Evolutionary conservation across 768 basidiomycete species (phyloP), one percentile per base, ranked within the genome.

Genomic region (Kwoniella dejecticola): DNA sequence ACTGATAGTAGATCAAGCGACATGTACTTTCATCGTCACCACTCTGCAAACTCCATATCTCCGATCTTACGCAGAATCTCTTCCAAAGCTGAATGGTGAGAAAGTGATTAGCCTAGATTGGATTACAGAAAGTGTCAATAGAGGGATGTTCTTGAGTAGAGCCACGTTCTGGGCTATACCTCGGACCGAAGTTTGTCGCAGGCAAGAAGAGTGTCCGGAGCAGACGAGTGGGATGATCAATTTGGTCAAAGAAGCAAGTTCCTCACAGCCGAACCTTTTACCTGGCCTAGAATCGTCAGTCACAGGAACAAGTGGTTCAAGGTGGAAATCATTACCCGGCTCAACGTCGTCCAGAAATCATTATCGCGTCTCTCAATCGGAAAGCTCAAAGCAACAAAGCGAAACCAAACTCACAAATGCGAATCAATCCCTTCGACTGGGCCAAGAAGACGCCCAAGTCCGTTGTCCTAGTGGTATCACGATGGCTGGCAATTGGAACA

Each of bases 21-120:
- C 19, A 26, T 31, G 15, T 17, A 31, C 13, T 19, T 50, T 50
- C n/a, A 50, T 50, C 48, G 12, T 50, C 12, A 24, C 24, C 0
- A 13, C 48, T 21, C 7, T 17, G 1, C 8, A 31, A 1, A 17
- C 30, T 5, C 2, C 11, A n/a, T 50, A 50, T 21, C 15, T 30
- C 5, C 30, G 30, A 50, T 31, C 30, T 4, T 50, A 24, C 21
- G 48, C 48, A 2, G 30, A 50, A 31, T 15, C 17, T 30, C 21
- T 50, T 6, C 48, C 30, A 2, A 7, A 17, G 23, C n/a, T 11
- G 10, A 7, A 36, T 17, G 48, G 48, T 31, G 48, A 31, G 21
- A 50, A 50, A 30, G 30, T 50, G 15, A 50, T 50, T 15, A 33
- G 48, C 13, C 1, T 50, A 1, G 48, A 50, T 4, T 50, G 48